phyloP scores from a whole-genome alignment of 139 green algal genomes.

The Diplosphaera chodatii region DNA sequence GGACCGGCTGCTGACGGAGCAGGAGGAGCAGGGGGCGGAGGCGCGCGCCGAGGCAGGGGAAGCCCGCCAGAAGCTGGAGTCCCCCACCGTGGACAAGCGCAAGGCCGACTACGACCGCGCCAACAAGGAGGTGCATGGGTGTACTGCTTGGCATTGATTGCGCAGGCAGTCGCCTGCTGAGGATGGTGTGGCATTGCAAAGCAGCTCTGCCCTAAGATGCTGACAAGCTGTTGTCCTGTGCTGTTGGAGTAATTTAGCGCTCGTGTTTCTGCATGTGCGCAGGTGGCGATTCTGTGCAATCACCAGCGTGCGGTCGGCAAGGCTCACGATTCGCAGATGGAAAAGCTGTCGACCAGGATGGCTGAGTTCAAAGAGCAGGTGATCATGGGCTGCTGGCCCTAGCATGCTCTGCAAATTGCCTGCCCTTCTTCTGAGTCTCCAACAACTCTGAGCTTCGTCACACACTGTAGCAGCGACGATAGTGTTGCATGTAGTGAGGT shows the following conservation, averaged over 20 bases:
- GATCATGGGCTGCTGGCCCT: no score
- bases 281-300: slow-evolving; percentile 98
- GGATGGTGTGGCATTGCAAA: no score
- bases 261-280: background rate
- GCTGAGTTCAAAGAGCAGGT: slow-evolving; percentile 33
- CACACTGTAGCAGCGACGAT: no score
- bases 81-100: slow-evolving; percentile 11
- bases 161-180: no score
- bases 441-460: no score
- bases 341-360: slow-evolving; percentile 58
- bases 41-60: background rate
- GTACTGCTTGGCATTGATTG: no score
- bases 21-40: slow-evolving; percentile 31
- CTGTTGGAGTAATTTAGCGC: no score
- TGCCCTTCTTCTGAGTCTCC: no score
- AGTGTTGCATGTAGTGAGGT: no score
- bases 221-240: no score
- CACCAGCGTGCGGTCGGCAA: slow-evolving; percentile 92
- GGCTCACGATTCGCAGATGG: slow-evolving; percentile 78
- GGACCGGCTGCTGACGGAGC: slow-evolving; percentile 70
- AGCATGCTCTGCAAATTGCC: no score
- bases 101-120: slow-evolving; percentile 88
- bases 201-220: no score
- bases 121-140: slow-evolving; percentile 97
- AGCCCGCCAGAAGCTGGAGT: slow-evolving; percentile 2